phyloP scores from a whole-genome alignment of 768 basidiomycete species.

The Tulasnella sp. region DNA sequence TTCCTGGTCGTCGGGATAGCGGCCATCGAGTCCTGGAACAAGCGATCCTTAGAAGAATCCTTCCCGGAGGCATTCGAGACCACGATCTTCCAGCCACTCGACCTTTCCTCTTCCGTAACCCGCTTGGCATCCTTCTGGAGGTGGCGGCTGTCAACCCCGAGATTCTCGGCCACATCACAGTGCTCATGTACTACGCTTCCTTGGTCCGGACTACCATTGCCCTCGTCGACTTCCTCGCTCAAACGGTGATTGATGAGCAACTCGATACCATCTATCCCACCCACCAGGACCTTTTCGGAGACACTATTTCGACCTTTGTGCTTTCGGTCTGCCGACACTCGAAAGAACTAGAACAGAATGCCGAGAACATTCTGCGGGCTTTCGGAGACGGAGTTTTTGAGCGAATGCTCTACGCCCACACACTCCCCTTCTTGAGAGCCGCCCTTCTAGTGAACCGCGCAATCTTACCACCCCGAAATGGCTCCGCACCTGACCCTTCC shows the following conservation, averaged over 20 bases:
- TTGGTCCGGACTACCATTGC: constrained; percentile 86
- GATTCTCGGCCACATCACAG: constrained; percentile 84
- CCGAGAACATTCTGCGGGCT: constrained; percentile 74
- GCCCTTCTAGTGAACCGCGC: constrained; percentile 84
- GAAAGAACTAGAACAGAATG: constrained; percentile 82
- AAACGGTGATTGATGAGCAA: constrained; percentile 51
- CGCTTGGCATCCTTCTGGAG: constrained; percentile 87
- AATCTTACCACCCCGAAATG: constrained; percentile 67
- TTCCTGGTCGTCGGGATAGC: constrained; percentile 71
- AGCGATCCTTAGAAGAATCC: constrained; percentile 82
- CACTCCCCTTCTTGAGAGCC: constrained; percentile 87
- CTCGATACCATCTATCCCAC: neutral
- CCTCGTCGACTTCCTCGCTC: constrained; percentile 75
- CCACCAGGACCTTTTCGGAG: constrained; percentile 67
- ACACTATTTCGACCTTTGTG: constrained; percentile 79
- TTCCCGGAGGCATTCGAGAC: constrained; percentile 91
- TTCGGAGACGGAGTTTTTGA: constrained; percentile 85
- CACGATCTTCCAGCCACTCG: constrained; percentile 81
- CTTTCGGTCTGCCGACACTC: constrained; percentile 90
- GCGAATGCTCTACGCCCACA: constrained; percentile 83
- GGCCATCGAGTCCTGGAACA: constrained; percentile 77
- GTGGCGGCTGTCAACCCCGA: constrained; percentile 88
- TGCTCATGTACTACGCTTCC: constrained; percentile 87
- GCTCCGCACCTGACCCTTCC: constrained; percentile 46
- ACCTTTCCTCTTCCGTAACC: constrained; percentile 86